Conservation (phyloP, 495 filamentous ascomycete species). For the Halenospora varia region DNA sequence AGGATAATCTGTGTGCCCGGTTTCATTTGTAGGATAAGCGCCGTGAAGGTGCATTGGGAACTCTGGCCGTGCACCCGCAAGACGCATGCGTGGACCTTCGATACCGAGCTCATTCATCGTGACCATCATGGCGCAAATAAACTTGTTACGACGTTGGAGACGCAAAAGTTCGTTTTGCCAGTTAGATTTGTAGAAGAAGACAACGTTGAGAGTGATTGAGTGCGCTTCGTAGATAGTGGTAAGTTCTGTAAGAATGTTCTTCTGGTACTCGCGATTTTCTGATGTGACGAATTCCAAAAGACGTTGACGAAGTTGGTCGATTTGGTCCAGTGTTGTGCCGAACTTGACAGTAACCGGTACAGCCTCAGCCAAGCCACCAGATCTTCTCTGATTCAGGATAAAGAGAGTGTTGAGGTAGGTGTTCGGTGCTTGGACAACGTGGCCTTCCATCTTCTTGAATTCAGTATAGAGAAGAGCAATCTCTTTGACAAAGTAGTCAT, state of each 20-base stretch:
- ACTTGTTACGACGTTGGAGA: slow-evolving; percentile 87
- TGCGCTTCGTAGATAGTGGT: slow-evolving; percentile 54
- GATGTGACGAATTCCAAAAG: slow-evolving; percentile 79
- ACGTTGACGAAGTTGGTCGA: slow-evolving; percentile 77
- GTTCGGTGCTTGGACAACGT: slow-evolving; percentile 94
- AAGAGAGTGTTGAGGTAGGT: slow-evolving; percentile 89
- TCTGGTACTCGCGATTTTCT: slow-evolving; percentile 90
- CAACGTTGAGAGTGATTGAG: slow-evolving; percentile 80
- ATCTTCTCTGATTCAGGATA: slow-evolving; percentile 90
- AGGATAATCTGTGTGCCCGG: background rate
- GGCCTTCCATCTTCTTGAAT: slow-evolving; percentile 97
- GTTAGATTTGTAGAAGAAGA: slow-evolving; percentile 96
- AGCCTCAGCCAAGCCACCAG: slow-evolving; percentile 83
- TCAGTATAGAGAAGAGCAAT: slow-evolving; percentile 94
- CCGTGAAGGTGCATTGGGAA: slow-evolving; percentile 42
- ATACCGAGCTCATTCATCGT: slow-evolving; percentile 80
- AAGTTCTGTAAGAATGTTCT: slow-evolving; percentile 87
- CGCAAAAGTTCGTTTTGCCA: slow-evolving; percentile 89
- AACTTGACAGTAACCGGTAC: slow-evolving; percentile 82
- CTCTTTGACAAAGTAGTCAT: slow-evolving; percentile 95
- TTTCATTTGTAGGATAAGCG: slow-evolving; percentile 14
- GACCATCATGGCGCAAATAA: slow-evolving; percentile 90
- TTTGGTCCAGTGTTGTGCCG: slow-evolving; percentile 81
- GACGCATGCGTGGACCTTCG: slow-evolving; percentile 76
- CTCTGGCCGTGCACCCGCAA: slow-evolving; percentile 54